A percentile compares a stretch with the other conserved stretches of the same genome.
phyloP scores from a whole-genome alignment of 352 stramenopile species.

The Globisporangium spinosum region DNA sequence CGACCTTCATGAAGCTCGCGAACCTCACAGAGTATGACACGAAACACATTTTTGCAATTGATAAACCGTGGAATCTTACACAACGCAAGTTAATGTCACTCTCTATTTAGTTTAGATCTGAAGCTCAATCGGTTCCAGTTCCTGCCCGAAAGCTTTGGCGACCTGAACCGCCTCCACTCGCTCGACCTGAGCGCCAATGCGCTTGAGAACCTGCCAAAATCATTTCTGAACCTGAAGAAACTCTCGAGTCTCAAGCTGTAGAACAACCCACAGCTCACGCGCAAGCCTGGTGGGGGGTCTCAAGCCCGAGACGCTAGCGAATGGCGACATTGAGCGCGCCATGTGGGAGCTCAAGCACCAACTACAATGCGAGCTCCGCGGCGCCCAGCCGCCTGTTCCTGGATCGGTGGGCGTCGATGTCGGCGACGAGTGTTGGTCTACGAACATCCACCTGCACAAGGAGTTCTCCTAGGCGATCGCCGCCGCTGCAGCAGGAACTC shows the following conservation, averaged over 20 bases:
- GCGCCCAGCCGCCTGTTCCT: slow-evolving; percentile 30
- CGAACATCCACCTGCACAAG: slow-evolving; percentile 59
- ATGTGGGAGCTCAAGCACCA: slow-evolving; percentile 60
- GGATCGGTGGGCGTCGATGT: slow-evolving; percentile 38
- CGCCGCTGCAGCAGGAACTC: slow-evolving; percentile 17
- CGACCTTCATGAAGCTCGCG: slow-evolving; percentile 42
- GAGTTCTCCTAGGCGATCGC: slow-evolving; percentile 44
- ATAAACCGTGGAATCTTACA: neutral
- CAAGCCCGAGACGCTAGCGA: slow-evolving; percentile 35
- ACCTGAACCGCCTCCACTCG: slow-evolving; percentile 32
- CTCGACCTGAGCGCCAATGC: slow-evolving; percentile 65
- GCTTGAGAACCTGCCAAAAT: slow-evolving; percentile 43
- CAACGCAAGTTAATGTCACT: no score
- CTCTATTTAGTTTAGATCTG: slow-evolving; percentile 45
- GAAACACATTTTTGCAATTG: neutral
- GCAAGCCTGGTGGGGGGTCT: slow-evolving; percentile 26
- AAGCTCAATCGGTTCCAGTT: slow-evolving; percentile 65
- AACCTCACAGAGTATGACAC: slow-evolving; percentile 51
- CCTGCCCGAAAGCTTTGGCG: slow-evolving; percentile 42
- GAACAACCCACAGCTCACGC: slow-evolving; percentile 42
- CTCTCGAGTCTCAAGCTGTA: slow-evolving; percentile 47
- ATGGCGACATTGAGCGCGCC: slow-evolving; percentile 37
- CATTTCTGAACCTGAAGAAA: slow-evolving; percentile 41
- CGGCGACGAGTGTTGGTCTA: slow-evolving; percentile 60
- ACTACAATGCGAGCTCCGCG: slow-evolving; percentile 36